Evolutionary conservation across 2,329 filamentous ascomycete genomes (phyloP).

Genomic region (Pseudocercospora pini-densiflorae): DNA sequence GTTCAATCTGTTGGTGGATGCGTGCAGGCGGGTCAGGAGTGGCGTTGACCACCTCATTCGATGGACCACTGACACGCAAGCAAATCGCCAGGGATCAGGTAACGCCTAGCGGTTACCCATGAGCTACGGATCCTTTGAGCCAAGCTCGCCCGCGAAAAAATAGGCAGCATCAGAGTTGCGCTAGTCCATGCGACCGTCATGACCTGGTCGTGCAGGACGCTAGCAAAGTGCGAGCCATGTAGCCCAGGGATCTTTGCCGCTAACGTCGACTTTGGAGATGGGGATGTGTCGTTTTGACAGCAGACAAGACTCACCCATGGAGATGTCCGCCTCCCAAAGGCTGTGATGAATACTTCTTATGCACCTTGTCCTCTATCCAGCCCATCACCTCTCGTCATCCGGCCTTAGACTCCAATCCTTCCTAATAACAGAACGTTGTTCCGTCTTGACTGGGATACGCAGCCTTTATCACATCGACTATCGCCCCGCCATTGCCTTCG

Average conservation of each 20-base stretch:
- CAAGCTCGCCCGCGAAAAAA: constrained; percentile 19
- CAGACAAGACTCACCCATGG: constrained; percentile 16
- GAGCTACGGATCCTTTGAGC: constrained; percentile 21
- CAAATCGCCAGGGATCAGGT: constrained; percentile 12
- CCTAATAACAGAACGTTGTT: constrained; percentile 25
- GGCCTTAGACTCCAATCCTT: constrained; percentile 21
- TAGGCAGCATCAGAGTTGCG: constrained; percentile 21
- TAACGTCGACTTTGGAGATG: constrained; percentile 27
- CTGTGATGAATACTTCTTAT: constrained; percentile 23
- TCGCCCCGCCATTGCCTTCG: constrained; percentile 32
- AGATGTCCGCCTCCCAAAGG: constrained; percentile 24
- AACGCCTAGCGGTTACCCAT: constrained; percentile 15
- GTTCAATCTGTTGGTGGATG: constrained; percentile 8
- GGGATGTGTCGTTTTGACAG: constrained; percentile 34
- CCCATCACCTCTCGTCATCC: constrained; percentile 20
- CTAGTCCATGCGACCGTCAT: constrained; percentile 27
- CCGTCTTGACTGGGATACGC: constrained; percentile 25
- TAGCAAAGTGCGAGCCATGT: constrained; percentile 28
- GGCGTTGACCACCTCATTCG: constrained; percentile 15
- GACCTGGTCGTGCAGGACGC: constrained; percentile 29
- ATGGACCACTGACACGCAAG: constrained; percentile 28
- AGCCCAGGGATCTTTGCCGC: constrained; percentile 29
- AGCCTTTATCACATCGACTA: constrained; percentile 28
- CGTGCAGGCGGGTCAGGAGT: constrained; percentile 11
- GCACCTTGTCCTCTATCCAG: constrained; percentile 21